Base-by-base conservation (phyloP, 2,329 filamentous ascomycete species). In the Scytalidium sp. region DNA sequence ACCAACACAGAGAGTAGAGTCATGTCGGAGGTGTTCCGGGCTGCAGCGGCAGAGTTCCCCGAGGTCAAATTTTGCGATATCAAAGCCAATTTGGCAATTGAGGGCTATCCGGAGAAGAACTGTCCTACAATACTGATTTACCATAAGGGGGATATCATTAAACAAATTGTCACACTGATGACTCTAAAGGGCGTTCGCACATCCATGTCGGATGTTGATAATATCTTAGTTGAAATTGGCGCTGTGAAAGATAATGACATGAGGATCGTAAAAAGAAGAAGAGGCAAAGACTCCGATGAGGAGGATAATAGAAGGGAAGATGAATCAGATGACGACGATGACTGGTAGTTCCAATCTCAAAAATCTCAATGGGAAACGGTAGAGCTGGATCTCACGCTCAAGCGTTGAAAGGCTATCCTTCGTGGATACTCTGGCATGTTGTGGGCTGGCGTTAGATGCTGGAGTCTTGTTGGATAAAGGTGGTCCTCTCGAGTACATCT, bases 61-160 rank as follows among this genome's bases (percentile, higher is more conserved):
- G 93, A 99, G 57, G 76, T 99, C 68, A 99, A 99, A 72, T 99
- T 99, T 70, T 97, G 93, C 68, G 90, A 97, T 72, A 97, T 99
- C 59, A 82, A 86, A 59, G 94, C 86, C 6, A 85, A 90, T 64
- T 83, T 97, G 72, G 96, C 94, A 50, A 97, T 99, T 60, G 94
- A 97, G 67, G 90, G 90, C 39, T 99, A 99, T 68, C 94, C 94
- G 2, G 94, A 97, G 62, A 80, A 81, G 50, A 99, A 99, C 67
- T 96, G 91, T 50, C 94, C 94, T 2, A 99, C 94, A 0, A 90
- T 99, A 29, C 66, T 99, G 55, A 81, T 96, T 0, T 99, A 99
- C 71, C 87, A 86, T 65, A 90, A 96, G 61, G 91, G 90, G 17
- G 90, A 99, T 65, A 96, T 99, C 57, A 84, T 85, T 66, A 90